phyloP scores from a whole-genome alignment of 352 stramenopile genomes.

The Phytophthora fragariaefolia region DNA sequence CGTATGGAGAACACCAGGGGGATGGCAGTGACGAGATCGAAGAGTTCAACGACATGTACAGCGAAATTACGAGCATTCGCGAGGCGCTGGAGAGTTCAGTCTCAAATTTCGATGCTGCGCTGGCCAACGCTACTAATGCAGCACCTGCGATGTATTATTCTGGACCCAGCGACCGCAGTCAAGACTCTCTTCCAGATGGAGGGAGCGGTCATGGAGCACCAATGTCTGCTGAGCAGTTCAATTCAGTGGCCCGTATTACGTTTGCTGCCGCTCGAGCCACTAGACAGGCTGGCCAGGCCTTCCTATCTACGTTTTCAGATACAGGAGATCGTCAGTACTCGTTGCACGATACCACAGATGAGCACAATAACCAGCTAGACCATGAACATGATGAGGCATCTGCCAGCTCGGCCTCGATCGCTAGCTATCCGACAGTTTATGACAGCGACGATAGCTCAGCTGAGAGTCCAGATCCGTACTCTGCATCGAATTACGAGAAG shows the following conservation, averaged over 20 bases:
- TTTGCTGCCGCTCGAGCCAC: slow-evolving; percentile 68
- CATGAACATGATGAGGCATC: slow-evolving; percentile 21
- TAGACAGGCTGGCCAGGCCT: slow-evolving; percentile 59
- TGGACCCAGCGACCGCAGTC: slow-evolving; percentile 32
- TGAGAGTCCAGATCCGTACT: slow-evolving; percentile 57
- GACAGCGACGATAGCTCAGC: slow-evolving; percentile 35
- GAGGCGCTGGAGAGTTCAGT: slow-evolving; percentile 60
- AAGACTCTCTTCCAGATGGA: slow-evolving; percentile 23
- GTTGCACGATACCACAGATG: slow-evolving; percentile 10
- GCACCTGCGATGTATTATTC: slow-evolving; percentile 46
- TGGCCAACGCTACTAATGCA: slow-evolving; percentile 50
- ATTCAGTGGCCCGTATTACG: slow-evolving; percentile 65
- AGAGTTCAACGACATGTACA: slow-evolving; percentile 61
- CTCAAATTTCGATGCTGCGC: slow-evolving; percentile 53
- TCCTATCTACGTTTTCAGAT: slow-evolving; percentile 57
- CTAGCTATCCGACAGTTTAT: slow-evolving; percentile 45
- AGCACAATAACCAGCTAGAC: slow-evolving; percentile 25
- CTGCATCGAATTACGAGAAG: slow-evolving; percentile 66
- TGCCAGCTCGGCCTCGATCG: slow-evolving; percentile 41
- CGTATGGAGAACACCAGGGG: slow-evolving; percentile 39
- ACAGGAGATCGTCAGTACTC: slow-evolving; percentile 33
- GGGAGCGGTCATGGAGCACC: slow-evolving; percentile 25
- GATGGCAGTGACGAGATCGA: slow-evolving; percentile 38
- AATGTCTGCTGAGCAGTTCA: slow-evolving; percentile 62
- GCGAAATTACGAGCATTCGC: slow-evolving; percentile 60